phyloP scores from a whole-genome alignment of 495 filamentous ascomycete species.

The Cladorrhinum samala region DNA sequence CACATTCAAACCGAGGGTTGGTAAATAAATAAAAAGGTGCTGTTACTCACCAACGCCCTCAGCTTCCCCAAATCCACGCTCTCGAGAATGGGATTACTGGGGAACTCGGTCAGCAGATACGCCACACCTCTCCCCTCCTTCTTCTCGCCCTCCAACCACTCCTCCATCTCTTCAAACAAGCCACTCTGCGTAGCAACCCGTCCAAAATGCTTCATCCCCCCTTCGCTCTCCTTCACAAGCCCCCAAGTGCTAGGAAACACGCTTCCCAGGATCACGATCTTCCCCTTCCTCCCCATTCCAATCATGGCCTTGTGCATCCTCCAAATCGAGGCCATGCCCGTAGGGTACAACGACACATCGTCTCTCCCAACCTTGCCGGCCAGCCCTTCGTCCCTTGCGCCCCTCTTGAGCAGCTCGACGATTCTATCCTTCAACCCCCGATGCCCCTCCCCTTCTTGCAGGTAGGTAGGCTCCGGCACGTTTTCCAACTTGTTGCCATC shows the following conservation, averaged over 20 bases:
- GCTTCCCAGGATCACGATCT: slow-evolving; percentile 28
- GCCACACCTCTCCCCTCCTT: slow-evolving; percentile 20
- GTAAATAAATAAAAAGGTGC: too few species aligned
- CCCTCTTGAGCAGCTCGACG: slow-evolving; percentile 26
- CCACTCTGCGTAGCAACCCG: slow-evolving; percentile 24
- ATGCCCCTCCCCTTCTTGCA: slow-evolving; percentile 26
- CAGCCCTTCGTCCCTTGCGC: slow-evolving; percentile 13
- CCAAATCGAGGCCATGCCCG: slow-evolving; percentile 43
- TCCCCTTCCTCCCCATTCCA: slow-evolving; percentile 10
- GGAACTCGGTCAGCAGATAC: slow-evolving; percentile 41
- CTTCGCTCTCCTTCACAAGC: slow-evolving; percentile 25
- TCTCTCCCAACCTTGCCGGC: slow-evolving; percentile 5
- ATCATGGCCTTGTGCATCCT: slow-evolving; percentile 15
- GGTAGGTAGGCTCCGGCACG: slow-evolving; percentile 13
- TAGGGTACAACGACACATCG: slow-evolving; percentile 41
- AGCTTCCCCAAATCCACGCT: slow-evolving; percentile 41
- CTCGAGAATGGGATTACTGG: slow-evolving; percentile 40
- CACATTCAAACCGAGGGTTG: background rate
- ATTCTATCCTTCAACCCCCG: slow-evolving; percentile 28
- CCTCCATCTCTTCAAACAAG: slow-evolving; percentile 35
- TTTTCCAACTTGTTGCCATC: background rate
- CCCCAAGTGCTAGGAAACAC: slow-evolving; percentile 33
- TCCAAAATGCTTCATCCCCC: slow-evolving; percentile 35
- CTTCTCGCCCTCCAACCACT: slow-evolving; percentile 27
- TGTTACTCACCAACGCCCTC: slow-evolving; percentile 22